phyloP scores from a whole-genome alignment of 768 basidiomycete species.

The Trametes coccinea region DNA sequence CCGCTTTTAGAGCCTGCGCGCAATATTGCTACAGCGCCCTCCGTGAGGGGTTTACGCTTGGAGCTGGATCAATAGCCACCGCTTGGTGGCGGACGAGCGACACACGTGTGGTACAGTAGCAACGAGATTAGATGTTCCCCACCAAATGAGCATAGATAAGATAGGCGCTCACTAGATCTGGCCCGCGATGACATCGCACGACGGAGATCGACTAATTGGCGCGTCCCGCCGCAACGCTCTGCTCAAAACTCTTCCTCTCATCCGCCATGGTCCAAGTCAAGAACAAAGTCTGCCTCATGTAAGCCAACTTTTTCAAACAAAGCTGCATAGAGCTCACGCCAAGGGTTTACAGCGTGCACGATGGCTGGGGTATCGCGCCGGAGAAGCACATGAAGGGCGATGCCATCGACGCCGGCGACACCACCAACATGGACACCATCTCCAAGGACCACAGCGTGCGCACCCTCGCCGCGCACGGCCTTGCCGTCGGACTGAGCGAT shows the following conservation, averaged over 20 bases:
- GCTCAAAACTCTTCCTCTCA: background rate
- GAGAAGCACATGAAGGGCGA: constrained; percentile 76
- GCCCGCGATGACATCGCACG: constrained; percentile 1
- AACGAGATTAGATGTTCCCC: background rate
- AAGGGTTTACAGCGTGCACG: constrained; percentile 68
- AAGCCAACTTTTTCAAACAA: constrained; percentile 30
- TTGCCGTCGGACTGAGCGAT: constrained; percentile 90
- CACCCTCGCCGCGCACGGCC: constrained; percentile 78
- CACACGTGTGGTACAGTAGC: too few relatives aligned
- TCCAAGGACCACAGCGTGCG: constrained; percentile 73
- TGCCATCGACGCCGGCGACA: constrained; percentile 82
- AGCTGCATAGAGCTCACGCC: background rate
- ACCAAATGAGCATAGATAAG: background rate
- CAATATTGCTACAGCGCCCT: too few relatives aligned
- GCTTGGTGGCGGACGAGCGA: background rate
- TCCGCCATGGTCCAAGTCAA: constrained; percentile 54
- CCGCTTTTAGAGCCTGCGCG: too few relatives aligned
- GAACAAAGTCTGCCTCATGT: constrained; percentile 93
- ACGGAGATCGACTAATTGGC: background rate
- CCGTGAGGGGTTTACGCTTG: too few relatives aligned
- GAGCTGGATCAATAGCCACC: background rate
- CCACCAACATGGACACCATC: constrained; percentile 88
- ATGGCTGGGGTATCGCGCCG: constrained; percentile 89
- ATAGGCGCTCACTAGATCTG: background rate
- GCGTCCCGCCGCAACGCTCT: background rate